Evolutionary conservation across 768 basidiomycete genomes (phyloP), one percentile per base, ranked within the genome.

Genomic region (Collybiopsis luxurians): DNA sequence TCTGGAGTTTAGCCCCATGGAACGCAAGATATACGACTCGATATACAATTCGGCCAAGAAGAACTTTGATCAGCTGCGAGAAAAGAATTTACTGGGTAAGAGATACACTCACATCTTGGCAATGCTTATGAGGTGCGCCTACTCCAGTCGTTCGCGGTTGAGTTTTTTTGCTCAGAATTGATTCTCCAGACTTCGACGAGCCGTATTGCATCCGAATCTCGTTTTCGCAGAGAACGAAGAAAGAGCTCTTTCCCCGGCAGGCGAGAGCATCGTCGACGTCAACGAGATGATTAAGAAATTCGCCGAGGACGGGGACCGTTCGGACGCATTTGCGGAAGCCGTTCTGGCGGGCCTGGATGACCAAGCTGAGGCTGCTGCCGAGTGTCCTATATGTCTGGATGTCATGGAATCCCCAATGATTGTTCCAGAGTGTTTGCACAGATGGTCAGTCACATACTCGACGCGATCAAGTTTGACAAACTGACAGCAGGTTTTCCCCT

Each of bases 91-190:
- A 2, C 75, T 92, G 28, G 83, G 85, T 61, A 90, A 83, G 67
- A 92, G 93, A 63, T 89, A 90, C 68, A 89, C 90, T 19, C 85
- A 92, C 68, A 92, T 95, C 67, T 80, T 98, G 63, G 92, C 95
- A 12, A 94, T 96, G 89, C 77, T 98, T 28, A 96, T 96, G 92
- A 83, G 87, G 93, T 93, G 55, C 24, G 81, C 31, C 2, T 3
- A n/a, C 2, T 1, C 7, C n/a, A 30, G 4, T n/a, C 9, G 15
- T 53, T 28, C 44, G 15, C 40, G 19, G 28, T 54, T 12, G 23
- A 31, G 19, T 21, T 28, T 53, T 51, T 49, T 26, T 30, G 47
- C 9, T 56, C 7, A 19, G 61, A 44, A 67, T 48, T 13, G 47
- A 34, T 59, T 44, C 15, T 47, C 6, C 61, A 94, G 92, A 59